phyloP scores from a whole-genome alignment of 768 basidiomycete genomes.

The Pholiota microspora region DNA sequence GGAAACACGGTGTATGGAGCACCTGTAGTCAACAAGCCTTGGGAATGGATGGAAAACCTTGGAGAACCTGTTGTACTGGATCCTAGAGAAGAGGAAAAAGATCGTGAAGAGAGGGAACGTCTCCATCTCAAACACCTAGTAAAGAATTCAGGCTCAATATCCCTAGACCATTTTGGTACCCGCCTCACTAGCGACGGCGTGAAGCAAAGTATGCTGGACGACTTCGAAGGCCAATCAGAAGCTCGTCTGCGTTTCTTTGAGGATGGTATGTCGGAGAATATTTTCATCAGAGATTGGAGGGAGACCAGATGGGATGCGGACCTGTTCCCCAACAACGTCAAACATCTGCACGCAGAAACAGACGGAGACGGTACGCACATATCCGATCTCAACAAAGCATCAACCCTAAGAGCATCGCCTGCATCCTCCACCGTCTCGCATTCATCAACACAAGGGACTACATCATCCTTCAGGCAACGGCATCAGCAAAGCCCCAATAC shows the following conservation, averaged over 20 bases:
- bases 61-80: constrained; percentile 52
- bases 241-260: constrained; percentile 58
- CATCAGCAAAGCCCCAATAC: constrained; percentile 46
- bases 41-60: constrained; percentile 85
- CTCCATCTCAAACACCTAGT: constrained; percentile 35
- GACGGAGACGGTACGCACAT: constrained; percentile 13
- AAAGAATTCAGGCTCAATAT: constrained; percentile 68
- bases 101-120: constrained; percentile 38
- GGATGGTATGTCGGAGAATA: constrained; percentile 61
- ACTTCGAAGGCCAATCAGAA: constrained; percentile 33
- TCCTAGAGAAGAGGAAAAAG: constrained; percentile 40
- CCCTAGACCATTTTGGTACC: constrained; percentile 70
- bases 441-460: constrained; percentile 47
- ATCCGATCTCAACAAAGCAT: constrained; percentile 11
- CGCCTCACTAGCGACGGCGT: constrained; percentile 63
- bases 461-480: constrained; percentile 44
- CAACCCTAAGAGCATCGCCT: constrained; percentile 33
- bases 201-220: constrained; percentile 25
- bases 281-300: constrained; percentile 76
- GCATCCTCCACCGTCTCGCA: constrained; percentile 42
- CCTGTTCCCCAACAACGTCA: constrained; percentile 15
- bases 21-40: constrained; percentile 71
- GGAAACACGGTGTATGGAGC: constrained; percentile 48
- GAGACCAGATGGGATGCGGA: constrained; percentile 55
- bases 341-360: constrained; percentile 20